Percentiles rank a stretch among this genome's conserved stretches.
Evolutionary conservation across 2,329 filamentous ascomycete genomes (phyloP).

Genomic region (Verticillium nonalfalfae): DNA sequence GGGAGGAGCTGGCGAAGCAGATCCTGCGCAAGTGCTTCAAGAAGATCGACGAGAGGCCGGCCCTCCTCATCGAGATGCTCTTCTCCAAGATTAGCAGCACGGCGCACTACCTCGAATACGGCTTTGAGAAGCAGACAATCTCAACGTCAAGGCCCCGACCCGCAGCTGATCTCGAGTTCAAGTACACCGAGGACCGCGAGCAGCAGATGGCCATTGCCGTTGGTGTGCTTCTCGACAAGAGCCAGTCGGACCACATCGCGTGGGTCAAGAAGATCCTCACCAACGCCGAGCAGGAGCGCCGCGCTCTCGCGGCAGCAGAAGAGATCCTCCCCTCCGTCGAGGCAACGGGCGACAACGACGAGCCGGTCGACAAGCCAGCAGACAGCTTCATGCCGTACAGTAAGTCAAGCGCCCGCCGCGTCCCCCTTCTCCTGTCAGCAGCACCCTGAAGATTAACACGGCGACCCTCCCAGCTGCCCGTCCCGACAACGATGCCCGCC

Average conservation of each 20-base stretch:
- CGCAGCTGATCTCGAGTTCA: slow-evolving; percentile 79
- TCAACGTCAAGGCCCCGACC: slow-evolving; percentile 56
- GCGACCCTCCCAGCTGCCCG: slow-evolving; percentile 40
- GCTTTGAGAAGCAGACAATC: slow-evolving; percentile 73
- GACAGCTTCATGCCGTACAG: slow-evolving; percentile 36
- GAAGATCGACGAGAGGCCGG: slow-evolving; percentile 79
- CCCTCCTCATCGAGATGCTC: slow-evolving; percentile 82
- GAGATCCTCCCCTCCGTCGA: slow-evolving; percentile 46
- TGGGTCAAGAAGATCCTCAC: slow-evolving; percentile 74
- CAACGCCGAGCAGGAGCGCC: slow-evolving; percentile 65
- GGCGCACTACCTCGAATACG: slow-evolving; percentile 83
- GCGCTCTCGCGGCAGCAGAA: slow-evolving; percentile 70
- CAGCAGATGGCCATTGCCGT: slow-evolving; percentile 76
- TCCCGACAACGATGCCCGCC: slow-evolving; percentile 59
- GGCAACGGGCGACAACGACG: slow-evolving; percentile 13
- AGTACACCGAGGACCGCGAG: slow-evolving; percentile 59
- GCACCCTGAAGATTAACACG: not conserved
- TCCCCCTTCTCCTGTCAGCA: not conserved
- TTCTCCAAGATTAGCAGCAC: slow-evolving; percentile 88
- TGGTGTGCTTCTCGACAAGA: slow-evolving; percentile 72
- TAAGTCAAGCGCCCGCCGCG: slow-evolving; percentile 27
- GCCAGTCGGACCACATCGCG: slow-evolving; percentile 65
- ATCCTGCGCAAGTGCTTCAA: slow-evolving; percentile 75
- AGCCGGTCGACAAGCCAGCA: slow-evolving; percentile 26
- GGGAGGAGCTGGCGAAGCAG: slow-evolving; percentile 84